Evolutionary conservation across 352 stramenopile genomes (phyloP), one percentile per base, ranked within the genome.

Genomic region (Peronospora farinosa): DNA sequence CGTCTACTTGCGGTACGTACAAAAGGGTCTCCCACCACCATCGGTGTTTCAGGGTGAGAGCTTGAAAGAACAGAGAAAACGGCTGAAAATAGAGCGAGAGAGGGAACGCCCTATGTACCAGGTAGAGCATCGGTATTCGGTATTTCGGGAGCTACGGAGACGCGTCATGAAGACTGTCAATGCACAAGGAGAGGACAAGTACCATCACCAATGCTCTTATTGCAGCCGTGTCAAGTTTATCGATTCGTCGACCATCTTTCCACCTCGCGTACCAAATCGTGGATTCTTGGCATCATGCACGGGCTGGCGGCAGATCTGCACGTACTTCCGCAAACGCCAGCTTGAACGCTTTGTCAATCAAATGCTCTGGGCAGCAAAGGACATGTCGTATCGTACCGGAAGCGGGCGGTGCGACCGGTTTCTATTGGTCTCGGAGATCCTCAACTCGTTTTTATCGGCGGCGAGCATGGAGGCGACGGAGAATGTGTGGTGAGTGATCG

Each of bases 361-460:
- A 19, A 45, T 86, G 54, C 39, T 86, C 30, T 37, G 43, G 15
- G 53, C 53, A 7, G 65, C 69, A 11, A 74, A 76, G 43, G 65
- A 79, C 28, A 33, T 70, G 33, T 74, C 73, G 33, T 86, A 84
- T 48, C 65, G 68, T 8, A 54, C 46, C 1, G 47, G 45, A 5
- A 54, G 57, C 8, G 39, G 40, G 1, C 69, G 67, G 15, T 85
- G 76, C 52, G 58, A 76, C 38, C 64, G 70, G 17, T 88, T 76
- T 43, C 40, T 67, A 23, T 66, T 40, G 30, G 62, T 80, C 45
- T 75, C 70, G 23, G 58, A 60, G 41, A 57, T 84, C n/a, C 60
- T 88, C 36, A 72, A 65, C 51, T 66, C 65, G 40, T 88, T 88
- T 43, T 49, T 88, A 15, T 64, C 65, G 8, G 67, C 76, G 31